Conservation (phyloP, 768 basidiomycete species). For the Lactarius sp. region DNA sequence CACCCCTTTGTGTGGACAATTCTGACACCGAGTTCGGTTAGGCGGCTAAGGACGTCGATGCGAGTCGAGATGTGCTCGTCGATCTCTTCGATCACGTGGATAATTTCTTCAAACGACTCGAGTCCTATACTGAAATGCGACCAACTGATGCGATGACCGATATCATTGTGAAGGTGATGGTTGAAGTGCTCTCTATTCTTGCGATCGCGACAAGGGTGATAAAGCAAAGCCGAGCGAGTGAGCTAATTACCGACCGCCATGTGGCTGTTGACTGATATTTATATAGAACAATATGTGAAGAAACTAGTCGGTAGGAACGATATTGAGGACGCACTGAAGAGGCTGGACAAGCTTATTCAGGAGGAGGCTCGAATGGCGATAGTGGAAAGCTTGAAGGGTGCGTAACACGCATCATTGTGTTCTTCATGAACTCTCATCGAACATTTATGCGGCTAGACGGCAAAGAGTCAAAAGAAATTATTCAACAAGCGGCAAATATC, state of each 20-base stretch:
- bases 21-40: not conserved
- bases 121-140: not conserved
- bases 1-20: too few relatives aligned
- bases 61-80: not conserved
- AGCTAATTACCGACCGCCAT: not conserved
- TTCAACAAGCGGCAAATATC: too few relatives aligned
- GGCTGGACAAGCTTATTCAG: not conserved
- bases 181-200: conserved; percentile 4
- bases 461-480: not conserved
- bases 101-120: conserved; percentile 1
- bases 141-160: not conserved
- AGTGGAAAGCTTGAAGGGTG: not conserved
- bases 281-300: not conserved
- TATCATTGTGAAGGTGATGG: not conserved
- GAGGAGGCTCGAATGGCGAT: conserved; percentile 2
- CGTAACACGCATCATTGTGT: not conserved
- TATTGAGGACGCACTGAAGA: not conserved
- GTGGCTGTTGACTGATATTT: not conserved
- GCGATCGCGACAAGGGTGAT: conserved; percentile 1
- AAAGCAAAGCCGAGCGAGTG: not conserved
- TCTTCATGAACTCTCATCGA: not conserved
- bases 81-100: not conserved
- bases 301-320: not conserved
- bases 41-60: not conserved
- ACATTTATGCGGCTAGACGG: not conserved